phyloP scores from a whole-genome alignment of 1,139 yeast species.

The Hansenula sp. region DNA sequence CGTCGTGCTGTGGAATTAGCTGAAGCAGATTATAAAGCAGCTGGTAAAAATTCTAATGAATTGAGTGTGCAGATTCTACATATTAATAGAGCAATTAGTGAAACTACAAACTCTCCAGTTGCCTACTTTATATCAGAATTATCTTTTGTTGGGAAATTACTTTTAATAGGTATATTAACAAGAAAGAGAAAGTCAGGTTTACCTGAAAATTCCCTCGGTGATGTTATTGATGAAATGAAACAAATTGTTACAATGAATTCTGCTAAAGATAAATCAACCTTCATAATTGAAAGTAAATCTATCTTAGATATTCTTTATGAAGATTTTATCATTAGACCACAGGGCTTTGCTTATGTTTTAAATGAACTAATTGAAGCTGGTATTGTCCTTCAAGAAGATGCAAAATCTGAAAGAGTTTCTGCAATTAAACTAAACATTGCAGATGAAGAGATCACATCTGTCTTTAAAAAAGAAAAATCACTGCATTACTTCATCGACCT shows the following conservation, averaged over 20 bases:
- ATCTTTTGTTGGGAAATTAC: constrained; percentile 66
- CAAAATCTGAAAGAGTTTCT: constrained; percentile 63
- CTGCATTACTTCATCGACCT: constrained; percentile 20
- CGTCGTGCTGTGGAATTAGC: constrained; percentile 90
- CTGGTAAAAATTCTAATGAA: constrained; percentile 33
- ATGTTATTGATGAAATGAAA: constrained; percentile 72
- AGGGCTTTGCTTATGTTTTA: constrained; percentile 48
- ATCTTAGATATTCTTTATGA: constrained; percentile 21
- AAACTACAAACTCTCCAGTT: constrained; percentile 73
- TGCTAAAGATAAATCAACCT: constrained; percentile 21
- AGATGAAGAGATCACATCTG: constrained; percentile 62
- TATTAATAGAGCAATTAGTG: constrained; percentile 74
- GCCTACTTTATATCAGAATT: constrained; percentile 53
- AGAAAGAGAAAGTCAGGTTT: constrained; percentile 65
- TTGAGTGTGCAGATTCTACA: constrained; percentile 62
- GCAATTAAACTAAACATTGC: constrained; percentile 62
- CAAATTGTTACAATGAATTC: constrained; percentile 37
- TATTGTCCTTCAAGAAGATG: constrained; percentile 55
- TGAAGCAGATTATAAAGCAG: constrained; percentile 16
- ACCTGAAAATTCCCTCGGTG: constrained; percentile 71
- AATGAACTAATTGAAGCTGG: constrained; percentile 78
- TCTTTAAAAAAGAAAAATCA: constrained; percentile 35
- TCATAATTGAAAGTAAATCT: constrained; percentile 23
- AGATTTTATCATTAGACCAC: constrained; percentile 31
- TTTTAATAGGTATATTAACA: constrained; percentile 62